These are phyloP conservation scores for Scenedesmus sp. DNA, from an alignment of 163 green algal genomes.

Conservation along the genomic window DNA sequence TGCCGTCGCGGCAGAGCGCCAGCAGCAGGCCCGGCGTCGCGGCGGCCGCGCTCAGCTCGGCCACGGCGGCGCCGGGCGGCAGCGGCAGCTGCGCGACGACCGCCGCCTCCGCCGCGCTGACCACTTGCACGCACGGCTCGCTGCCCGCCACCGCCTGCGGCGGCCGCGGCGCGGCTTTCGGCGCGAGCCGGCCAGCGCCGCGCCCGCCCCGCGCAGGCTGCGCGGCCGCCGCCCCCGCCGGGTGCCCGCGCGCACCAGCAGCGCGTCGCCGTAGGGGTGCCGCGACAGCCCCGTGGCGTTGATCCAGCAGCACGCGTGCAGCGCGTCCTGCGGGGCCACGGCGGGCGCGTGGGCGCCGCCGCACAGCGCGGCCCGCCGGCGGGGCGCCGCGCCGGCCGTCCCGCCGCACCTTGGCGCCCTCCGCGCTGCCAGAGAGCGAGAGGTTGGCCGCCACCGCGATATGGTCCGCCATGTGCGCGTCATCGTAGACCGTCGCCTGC, in stretches of 20 bases:
- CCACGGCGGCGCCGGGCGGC: constrained; percentile 27
- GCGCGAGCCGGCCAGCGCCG: too few relatives aligned
- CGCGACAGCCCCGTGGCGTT: constrained; percentile 7
- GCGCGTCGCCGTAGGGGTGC: constrained; percentile 64
- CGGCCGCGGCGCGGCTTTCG: background rate
- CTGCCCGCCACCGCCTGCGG: constrained; percentile 61
- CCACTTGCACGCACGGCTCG: constrained; percentile 62
- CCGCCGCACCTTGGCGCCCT: constrained; percentile 6
- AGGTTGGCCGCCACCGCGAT: constrained; percentile 18
- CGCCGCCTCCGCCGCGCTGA: constrained; percentile 66
- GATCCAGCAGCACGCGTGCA: constrained; percentile 53
- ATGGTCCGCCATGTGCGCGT: constrained; percentile 37
- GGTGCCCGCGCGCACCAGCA: constrained; percentile 48
- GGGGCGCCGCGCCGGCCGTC: background rate
- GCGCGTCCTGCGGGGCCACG: background rate
- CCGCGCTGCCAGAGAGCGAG: background rate
- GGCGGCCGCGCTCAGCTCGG: constrained; percentile 54
- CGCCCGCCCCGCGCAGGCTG: too few relatives aligned
- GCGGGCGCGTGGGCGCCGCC: too few relatives aligned
- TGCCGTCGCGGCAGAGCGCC: constrained; percentile 59
- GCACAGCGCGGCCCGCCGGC: too few relatives aligned
- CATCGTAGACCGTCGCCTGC: constrained; percentile 41
- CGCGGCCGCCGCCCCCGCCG: too few relatives aligned
- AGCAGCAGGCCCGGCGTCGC: constrained; percentile 52
- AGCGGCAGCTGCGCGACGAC: constrained; percentile 32